phyloP scores from a whole-genome alignment of 371 early-diverging fungal species.

The Mucor plumbeus region DNA sequence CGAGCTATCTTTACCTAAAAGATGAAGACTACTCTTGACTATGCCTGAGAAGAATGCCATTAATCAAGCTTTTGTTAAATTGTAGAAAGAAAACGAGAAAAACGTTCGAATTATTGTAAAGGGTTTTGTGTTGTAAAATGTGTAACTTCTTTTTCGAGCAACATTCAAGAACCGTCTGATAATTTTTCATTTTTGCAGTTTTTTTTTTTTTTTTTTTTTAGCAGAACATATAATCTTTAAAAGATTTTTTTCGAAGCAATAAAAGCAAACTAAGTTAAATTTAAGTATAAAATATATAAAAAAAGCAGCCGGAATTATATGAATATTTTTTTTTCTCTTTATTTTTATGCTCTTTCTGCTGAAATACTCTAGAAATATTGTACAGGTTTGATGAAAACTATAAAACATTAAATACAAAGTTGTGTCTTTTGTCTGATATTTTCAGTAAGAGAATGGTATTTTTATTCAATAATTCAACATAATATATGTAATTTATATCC shows the following conservation, averaged over 20 bases:
- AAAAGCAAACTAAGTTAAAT: too few relatives aligned
- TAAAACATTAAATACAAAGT: too few relatives aligned
- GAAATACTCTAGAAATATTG: too few relatives aligned
- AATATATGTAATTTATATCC: not conserved
- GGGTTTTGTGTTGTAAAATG: not conserved
- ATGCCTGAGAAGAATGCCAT: conserved; percentile 62
- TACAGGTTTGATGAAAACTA: too few relatives aligned
- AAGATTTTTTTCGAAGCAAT: not conserved
- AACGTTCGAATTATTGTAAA: not conserved
- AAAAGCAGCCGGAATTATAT: too few relatives aligned
- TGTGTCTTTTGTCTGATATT: not conserved
- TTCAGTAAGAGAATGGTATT: not conserved
- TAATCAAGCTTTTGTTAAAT: not conserved
- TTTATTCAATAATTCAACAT: conserved; percentile 1
- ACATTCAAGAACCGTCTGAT: not conserved
- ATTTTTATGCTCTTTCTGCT: too few relatives aligned
- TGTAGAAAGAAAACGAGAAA: not conserved
- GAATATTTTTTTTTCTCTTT: too few relatives aligned
- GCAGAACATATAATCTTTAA: not conserved
- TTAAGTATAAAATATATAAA: too few relatives aligned
- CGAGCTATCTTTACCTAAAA: conserved; percentile 73
- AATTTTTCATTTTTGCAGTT: too few relatives aligned
- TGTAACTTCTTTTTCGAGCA: conserved; percentile 4
- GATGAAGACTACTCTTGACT: conserved; percentile 74
- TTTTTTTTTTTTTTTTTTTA: not conserved